Evolutionary conservation across 352 stramenopile species (phyloP).

Genomic region (Pythium coloratum): DNA sequence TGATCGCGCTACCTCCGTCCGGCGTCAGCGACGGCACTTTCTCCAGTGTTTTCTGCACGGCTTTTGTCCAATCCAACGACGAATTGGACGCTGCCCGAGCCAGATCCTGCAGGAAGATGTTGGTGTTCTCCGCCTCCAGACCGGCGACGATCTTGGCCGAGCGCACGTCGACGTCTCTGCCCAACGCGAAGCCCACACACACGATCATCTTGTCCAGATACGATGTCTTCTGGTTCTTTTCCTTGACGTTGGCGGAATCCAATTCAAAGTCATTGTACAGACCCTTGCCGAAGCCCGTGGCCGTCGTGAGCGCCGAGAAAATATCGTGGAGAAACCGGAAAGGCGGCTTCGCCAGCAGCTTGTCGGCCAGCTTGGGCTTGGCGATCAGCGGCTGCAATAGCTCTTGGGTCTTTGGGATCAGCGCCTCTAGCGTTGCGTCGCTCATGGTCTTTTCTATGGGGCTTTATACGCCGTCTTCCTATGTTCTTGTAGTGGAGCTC

Average conservation of each 20-base stretch:
- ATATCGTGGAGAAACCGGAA: slow-evolving; percentile 97
- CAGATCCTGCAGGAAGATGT: slow-evolving; percentile 73
- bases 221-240: slow-evolving; percentile 82
- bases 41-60: slow-evolving; percentile 58
- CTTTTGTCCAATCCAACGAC: slow-evolving; percentile 65
- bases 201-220: slow-evolving; percentile 90
- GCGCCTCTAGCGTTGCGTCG: slow-evolving; percentile 53
- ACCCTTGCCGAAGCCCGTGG: slow-evolving; percentile 85
- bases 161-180: slow-evolving; percentile 69
- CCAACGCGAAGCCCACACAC: slow-evolving; percentile 64
- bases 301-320: slow-evolving; percentile 83
- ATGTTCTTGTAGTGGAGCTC: not conserved
- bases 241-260: slow-evolving; percentile 82
- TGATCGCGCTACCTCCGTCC: slow-evolving; percentile 38
- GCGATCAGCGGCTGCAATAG: slow-evolving; percentile 87
- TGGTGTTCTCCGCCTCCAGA: slow-evolving; percentile 84
- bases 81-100: slow-evolving; percentile 55
- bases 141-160: slow-evolving; percentile 86
- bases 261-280: slow-evolving; percentile 84
- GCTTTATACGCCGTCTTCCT: not conserved
- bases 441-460: slow-evolving; percentile 31
- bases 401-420: slow-evolving; percentile 80
- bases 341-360: slow-evolving; percentile 94
- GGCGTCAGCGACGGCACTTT: slow-evolving; percentile 65
- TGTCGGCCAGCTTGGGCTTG: slow-evolving; percentile 94